Evolutionary conservation across 371 early-diverging fungal genomes (phyloP).

Genomic region (Circinella umbellata): DNA sequence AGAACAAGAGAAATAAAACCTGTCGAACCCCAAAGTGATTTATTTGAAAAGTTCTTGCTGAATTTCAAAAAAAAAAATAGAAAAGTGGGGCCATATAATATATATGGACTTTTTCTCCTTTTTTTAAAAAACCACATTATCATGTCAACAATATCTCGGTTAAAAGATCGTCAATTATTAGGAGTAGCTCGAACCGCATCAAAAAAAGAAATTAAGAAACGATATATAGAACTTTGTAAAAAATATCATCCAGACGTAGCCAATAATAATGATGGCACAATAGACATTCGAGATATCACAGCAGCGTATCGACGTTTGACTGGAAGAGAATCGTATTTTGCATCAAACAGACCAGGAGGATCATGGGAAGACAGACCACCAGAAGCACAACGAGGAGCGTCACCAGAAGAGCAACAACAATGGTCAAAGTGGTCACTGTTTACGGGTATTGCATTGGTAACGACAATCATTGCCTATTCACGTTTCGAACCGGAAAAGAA

Average conservation of each 20-base stretch:
- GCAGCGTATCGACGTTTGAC: constrained; percentile 18
- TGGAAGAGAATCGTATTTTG: not conserved
- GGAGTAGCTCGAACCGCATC: constrained; percentile 20
- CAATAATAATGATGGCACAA: not conserved
- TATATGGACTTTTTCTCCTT: constrained; percentile 1
- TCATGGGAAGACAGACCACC: constrained; percentile 6
- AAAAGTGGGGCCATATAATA: not conserved
- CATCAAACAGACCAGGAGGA: not conserved
- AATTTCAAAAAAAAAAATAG: not conserved
- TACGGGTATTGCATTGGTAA: constrained; percentile 16
- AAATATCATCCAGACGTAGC: constrained; percentile 25
- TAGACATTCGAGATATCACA: constrained; percentile 23
- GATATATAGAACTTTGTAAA: constrained; percentile 21
- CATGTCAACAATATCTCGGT: constrained; percentile 14
- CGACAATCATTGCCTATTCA: constrained; percentile 13
- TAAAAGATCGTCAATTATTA: constrained; percentile 17
- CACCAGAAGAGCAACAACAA: constrained; percentile 13
- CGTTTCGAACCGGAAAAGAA: constrained; percentile 11
- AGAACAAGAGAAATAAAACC: no score
- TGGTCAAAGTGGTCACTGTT: constrained; percentile 15
- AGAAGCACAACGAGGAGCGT: not conserved
- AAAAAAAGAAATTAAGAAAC: constrained; percentile 14
- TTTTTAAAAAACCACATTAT: not conserved
- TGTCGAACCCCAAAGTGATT: no score
- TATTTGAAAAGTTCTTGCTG: not conserved